phyloP scores from a whole-genome alignment of 805 yeast species.

The Pichia rugopelliculosa region DNA sequence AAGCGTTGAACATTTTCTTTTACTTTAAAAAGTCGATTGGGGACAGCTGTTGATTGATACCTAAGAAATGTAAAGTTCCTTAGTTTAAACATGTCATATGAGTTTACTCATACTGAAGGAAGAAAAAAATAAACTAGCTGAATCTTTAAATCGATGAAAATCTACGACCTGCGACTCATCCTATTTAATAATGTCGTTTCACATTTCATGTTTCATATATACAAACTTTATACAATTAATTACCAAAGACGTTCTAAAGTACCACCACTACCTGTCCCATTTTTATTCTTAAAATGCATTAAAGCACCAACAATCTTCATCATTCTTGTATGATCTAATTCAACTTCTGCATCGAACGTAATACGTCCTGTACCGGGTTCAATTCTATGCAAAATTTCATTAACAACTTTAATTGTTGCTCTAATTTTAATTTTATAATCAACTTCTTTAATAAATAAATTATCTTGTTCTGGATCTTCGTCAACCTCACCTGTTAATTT shows the following conservation, averaged over 20 bases:
- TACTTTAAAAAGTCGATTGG: background rate
- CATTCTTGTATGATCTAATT: slow-evolving; percentile 31
- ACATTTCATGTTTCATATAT: background rate
- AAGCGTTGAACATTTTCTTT: background rate
- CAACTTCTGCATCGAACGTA: slow-evolving; percentile 28
- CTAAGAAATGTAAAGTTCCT: background rate
- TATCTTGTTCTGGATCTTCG: slow-evolving; percentile 21
- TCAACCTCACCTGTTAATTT: slow-evolving; percentile 17
- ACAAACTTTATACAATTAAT: background rate
- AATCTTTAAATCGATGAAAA: too few species aligned
- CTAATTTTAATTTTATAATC: slow-evolving; percentile 27
- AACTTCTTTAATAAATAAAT: slow-evolving; percentile 19
- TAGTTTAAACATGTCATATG: background rate
- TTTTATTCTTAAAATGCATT: slow-evolving; percentile 21
- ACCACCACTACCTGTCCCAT: slow-evolving; percentile 17
- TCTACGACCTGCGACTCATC: too few species aligned
- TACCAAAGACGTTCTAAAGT: slow-evolving; percentile 27
- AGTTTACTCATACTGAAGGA: too few species aligned
- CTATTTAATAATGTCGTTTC: too few species aligned
- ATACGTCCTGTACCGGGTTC: slow-evolving; percentile 26
- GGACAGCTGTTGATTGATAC: background rate
- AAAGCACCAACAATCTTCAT: slow-evolving; percentile 24
- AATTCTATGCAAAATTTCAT: slow-evolving; percentile 13
- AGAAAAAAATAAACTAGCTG: background rate
- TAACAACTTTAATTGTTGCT: slow-evolving; percentile 24